Conservation (phyloP, 768 basidiomycete species). For the Lactarius psammicola region DNA sequence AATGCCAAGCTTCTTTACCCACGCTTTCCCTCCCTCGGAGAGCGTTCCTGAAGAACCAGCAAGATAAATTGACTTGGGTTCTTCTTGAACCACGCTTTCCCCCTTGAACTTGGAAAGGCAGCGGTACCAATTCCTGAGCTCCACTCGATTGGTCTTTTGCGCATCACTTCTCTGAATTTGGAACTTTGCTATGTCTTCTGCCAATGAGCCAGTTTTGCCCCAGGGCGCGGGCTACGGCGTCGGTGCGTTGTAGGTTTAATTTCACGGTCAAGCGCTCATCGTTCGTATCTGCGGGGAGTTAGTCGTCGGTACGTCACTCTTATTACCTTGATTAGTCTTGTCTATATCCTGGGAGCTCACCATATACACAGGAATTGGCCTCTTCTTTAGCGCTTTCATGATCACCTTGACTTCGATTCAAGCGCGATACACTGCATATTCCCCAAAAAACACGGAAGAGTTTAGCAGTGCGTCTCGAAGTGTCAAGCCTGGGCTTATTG, state of each 20-base stretch:
- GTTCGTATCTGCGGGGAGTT: not conserved
- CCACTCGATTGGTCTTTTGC: not conserved
- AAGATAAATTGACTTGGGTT: slow-evolving; percentile 12
- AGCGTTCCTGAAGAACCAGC: slow-evolving; percentile 1
- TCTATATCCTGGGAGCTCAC: not conserved
- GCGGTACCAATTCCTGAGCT: not conserved
- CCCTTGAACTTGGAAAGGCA: not conserved
- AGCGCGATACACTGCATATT: slow-evolving; percentile 78
- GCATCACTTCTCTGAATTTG: not conserved
- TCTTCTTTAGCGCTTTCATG: slow-evolving; percentile 87
- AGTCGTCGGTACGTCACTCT: slow-evolving; percentile 50
- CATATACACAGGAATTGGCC: slow-evolving; percentile 64
- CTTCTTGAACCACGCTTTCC: slow-evolving; percentile 2
- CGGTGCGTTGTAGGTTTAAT: slow-evolving; percentile 39
- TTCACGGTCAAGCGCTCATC: slow-evolving; percentile 11
- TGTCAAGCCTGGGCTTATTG: slow-evolving; percentile 89
- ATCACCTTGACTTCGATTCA: slow-evolving; percentile 74
- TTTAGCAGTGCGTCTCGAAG: slow-evolving; percentile 80
- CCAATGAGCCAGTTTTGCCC: slow-evolving; percentile 50
- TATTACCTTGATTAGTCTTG: too few relatives aligned
- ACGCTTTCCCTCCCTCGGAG: slow-evolving; percentile 1
- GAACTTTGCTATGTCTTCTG: slow-evolving; percentile 28
- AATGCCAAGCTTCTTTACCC: not conserved
- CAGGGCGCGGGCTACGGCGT: slow-evolving; percentile 87
- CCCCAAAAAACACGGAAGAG: slow-evolving; percentile 77